These are phyloP conservation scores for Phaffia rhodozyma DNA, from an alignment of 1,284 basidiomycete species.

Conservation along the genomic window DNA sequence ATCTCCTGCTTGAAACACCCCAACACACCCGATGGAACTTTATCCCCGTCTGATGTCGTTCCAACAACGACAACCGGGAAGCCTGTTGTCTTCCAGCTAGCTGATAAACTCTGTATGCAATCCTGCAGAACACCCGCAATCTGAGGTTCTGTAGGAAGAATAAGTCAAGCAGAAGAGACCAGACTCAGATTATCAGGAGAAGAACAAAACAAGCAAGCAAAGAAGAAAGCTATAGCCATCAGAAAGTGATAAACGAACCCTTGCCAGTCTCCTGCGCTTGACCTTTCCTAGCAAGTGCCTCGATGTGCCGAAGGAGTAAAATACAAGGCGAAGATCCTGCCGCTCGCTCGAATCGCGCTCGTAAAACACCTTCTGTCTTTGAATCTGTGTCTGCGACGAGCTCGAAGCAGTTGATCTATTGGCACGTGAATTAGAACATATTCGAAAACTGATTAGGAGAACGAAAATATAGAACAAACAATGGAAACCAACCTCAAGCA, in stretches of 20 bases:
- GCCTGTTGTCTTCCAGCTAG: constrained; percentile 47
- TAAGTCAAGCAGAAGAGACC: constrained; percentile 11
- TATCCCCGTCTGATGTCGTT: constrained; percentile 57
- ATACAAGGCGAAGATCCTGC: constrained; percentile 72
- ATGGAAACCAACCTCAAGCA: constrained; percentile 53
- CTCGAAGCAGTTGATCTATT: constrained; percentile 73
- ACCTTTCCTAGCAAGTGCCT: constrained; percentile 64
- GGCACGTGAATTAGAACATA: neutral
- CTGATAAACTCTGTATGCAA: constrained; percentile 46
- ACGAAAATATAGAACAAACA: neutral
- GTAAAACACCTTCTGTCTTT: constrained; percentile 65
- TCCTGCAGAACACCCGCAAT: constrained; percentile 54
- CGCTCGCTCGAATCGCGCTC: constrained; percentile 68
- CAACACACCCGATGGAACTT: constrained; percentile 54
- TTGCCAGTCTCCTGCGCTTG: constrained; percentile 56
- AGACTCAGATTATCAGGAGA: constrained; percentile 19
- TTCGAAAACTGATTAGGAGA: neutral
- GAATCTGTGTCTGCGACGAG: constrained; percentile 66
- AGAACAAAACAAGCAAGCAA: constrained; percentile 28
- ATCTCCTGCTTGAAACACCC: constrained; percentile 83
- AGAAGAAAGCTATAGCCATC: neutral
- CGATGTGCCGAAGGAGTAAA: constrained; percentile 67
- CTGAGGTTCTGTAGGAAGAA: constrained; percentile 43
- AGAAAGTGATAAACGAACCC: constrained; percentile 38
- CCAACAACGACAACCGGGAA: constrained; percentile 63